These are phyloP conservation scores for Ophiocordyceps camponoti-floridani DNA, from an alignment of 2,329 filamentous ascomycete genomes.

Conservation along the genomic window DNA sequence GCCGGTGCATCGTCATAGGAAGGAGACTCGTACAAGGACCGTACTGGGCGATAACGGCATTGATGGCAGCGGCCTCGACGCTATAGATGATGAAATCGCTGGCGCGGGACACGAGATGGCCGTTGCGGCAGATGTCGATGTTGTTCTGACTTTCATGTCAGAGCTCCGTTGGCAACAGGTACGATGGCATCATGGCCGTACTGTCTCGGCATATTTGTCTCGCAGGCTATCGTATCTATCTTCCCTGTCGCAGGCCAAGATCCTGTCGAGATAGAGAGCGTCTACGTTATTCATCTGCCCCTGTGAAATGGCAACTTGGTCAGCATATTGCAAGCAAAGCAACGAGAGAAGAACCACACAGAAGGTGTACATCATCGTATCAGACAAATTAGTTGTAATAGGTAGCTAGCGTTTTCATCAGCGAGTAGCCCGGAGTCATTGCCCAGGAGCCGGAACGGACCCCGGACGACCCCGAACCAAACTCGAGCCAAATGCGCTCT, in stretches of 20 bases:
- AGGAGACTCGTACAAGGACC: conserved; percentile 56
- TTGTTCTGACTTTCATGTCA: conserved; percentile 44
- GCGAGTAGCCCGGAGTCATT: conserved; percentile 49
- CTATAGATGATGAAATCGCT: conserved; percentile 99
- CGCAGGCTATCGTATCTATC: conserved; percentile 69
- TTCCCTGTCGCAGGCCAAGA: conserved; percentile 86
- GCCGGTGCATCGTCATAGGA: neutral
- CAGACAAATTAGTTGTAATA: conserved; percentile 65
- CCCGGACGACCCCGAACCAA: conserved; percentile 48
- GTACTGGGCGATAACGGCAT: conserved; percentile 70
- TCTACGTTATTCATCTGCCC: conserved; percentile 9
- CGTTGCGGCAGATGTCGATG: conserved; percentile 82
- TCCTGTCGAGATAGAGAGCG: conserved; percentile 33
- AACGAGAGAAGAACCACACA: neutral
- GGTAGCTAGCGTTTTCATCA: conserved; percentile 99
- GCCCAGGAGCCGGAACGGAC: conserved; percentile 59
- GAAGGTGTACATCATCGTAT: conserved; percentile 18
- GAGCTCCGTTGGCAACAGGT: conserved; percentile 8
- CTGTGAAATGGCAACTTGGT: neutral
- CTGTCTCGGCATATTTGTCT: conserved; percentile 70
- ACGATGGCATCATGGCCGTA: conserved; percentile 29
- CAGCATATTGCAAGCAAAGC: neutral
- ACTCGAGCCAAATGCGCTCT: conserved; percentile 99
- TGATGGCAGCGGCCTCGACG: conserved; percentile 85
- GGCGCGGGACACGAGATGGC: conserved; percentile 83